Evolutionary conservation across 495 filamentous ascomycete species (phyloP).

Genomic region (Tetracladium setigerum): DNA sequence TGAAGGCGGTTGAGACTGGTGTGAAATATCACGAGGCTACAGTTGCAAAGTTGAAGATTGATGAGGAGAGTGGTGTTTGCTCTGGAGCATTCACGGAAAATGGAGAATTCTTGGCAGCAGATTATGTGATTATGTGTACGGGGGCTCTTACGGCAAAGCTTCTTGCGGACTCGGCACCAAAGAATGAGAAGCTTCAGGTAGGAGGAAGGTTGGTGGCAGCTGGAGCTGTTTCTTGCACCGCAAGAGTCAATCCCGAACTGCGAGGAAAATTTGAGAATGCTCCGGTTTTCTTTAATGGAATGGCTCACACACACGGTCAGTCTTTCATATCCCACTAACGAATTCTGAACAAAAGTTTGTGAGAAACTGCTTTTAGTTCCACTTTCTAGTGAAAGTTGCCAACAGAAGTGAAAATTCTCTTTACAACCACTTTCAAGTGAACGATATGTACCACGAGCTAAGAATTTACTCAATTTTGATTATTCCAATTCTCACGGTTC

Average conservation of each 20-base stretch:
- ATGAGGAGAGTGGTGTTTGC: conserved; percentile 8
- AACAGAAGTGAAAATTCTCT: too few species aligned
- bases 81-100: conserved; percentile 35
- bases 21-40: conserved; percentile 26
- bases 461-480: too few species aligned
- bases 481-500: not conserved
- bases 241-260: conserved; percentile 23
- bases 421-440: too few species aligned
- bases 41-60: conserved; percentile 3
- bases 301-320: conserved; percentile 5
- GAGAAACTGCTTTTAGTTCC: not conserved
- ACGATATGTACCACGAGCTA: too few species aligned
- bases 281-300: conserved; percentile 30
- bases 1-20: conserved; percentile 38
- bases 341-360: conserved; percentile 16
- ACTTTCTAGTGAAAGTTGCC: too few species aligned
- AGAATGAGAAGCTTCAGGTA: conserved; percentile 36
- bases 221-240: conserved; percentile 45
- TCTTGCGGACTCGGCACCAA: conserved; percentile 34
- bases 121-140: conserved; percentile 44
- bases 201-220: conserved; percentile 46
- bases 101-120: conserved; percentile 34
- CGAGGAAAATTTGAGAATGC: conserved; percentile 22
- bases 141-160: conserved; percentile 53
- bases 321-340: conserved; percentile 8